Base-by-base conservation (phyloP, 1,284 basidiomycete genomes). In the Pseudomicrostroma phylloplanum region DNA sequence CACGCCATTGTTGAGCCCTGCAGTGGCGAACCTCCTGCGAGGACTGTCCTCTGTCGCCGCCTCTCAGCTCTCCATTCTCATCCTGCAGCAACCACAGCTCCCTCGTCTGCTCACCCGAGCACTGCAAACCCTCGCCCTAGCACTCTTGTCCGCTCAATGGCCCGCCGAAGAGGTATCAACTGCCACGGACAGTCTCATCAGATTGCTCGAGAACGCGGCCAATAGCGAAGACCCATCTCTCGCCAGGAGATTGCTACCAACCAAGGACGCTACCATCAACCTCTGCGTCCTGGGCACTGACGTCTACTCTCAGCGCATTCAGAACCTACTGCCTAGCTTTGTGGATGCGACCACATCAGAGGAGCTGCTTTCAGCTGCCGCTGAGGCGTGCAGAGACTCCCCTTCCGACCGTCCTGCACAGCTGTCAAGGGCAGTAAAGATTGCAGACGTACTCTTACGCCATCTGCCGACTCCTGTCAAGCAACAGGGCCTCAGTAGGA, bases 151-250 rank as follows among this genome's bases (percentile, higher is more conserved):
- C 46, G 4, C 6, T n/a, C 4, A 48, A 4, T n/a, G 46, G 46
- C 46, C 17, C 3, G 23, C 7, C n/a, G n/a, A n/a, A 48, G 46
- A n/a, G 7, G 4, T 12, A 4, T 48, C 46, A 7, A n/a, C 4
- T 6, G 46, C 46, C 12, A 48, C 23, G 7, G 46, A n/a, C 23
- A 23, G n/a, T n/a, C 3, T 48, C 17, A n/a, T 48, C 46, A 48
- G 46, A n/a, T 7, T 48, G n/a, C 46, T 48, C 46, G 46, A 48
- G 46, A 23, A 48, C 7, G 46, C 46, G 3, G 46, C 23, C n/a
- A 48, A 23, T 48, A 48, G n/a, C n/a, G 46, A 23, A 7, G 46
- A 48, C 7, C 46, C 46, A 48, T n/a, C 46, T 48, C n/a, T n/a
- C 46, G 46, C 46, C 46, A 36, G 9, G 30, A 36, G 30, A 36